Percentiles rank a stretch among this genome's conserved stretches.
Conservation (phyloP, 202 grass and related monocot species). For the Schoenoplectus triqueter region DNA sequence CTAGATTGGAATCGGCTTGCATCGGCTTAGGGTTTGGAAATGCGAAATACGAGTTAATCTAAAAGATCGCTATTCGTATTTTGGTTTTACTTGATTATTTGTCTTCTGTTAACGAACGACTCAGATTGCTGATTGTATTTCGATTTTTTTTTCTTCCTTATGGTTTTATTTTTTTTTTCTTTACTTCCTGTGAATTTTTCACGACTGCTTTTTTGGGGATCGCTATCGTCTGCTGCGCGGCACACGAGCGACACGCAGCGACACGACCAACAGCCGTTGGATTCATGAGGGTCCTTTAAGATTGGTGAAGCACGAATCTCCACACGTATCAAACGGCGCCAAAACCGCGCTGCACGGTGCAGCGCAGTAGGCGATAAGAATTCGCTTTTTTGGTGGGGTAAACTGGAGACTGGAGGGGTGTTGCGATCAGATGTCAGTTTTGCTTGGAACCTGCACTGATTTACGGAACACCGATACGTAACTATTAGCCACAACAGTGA, state of each 20-base stretch:
- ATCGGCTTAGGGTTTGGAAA: constrained; percentile 9
- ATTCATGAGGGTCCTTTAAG: too few species aligned
- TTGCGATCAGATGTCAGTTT: neutral
- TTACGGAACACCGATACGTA: neutral
- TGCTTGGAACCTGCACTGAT: constrained; percentile 3
- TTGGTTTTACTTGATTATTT: too few species aligned
- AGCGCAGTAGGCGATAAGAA: too few species aligned
- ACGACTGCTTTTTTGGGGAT: constrained; percentile 22
- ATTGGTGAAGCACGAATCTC: too few species aligned
- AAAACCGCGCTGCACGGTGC: too few species aligned
- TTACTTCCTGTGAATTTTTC: neutral
- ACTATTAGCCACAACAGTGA: too few species aligned
- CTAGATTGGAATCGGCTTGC: neutral
- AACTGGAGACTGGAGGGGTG: neutral
- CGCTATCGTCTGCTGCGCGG: too few species aligned
- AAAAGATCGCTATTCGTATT: constrained; percentile 5
- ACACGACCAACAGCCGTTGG: too few species aligned
- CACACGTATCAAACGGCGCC: too few species aligned
- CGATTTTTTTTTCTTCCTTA: neutral
- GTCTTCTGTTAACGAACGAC: too few species aligned
- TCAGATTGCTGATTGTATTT: neutral
- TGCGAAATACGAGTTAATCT: neutral
- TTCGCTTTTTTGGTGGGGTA: constrained; percentile 17
- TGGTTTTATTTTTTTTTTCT: neutral
- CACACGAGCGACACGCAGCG: too few species aligned